phyloP scores from a whole-genome alignment of 78 protist genomes.

The Monocercomonoides exilis region DNA sequence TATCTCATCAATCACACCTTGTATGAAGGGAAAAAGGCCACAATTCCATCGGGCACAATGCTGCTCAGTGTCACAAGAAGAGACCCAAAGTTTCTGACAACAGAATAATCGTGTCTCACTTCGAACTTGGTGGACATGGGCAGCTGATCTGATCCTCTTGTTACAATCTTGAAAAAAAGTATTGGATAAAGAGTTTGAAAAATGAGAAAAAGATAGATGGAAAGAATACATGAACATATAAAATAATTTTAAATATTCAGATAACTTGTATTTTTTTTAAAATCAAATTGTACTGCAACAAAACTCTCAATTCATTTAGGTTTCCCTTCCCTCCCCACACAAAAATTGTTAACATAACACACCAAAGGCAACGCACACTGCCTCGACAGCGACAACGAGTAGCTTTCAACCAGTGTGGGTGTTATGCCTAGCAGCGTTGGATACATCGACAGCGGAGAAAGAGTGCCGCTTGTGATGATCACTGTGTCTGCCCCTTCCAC shows the following conservation, averaged over 20 bases:
- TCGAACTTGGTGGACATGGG: slow-evolving; percentile 44
- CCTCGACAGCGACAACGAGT: slow-evolving; percentile 54
- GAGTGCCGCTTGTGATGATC: slow-evolving; percentile 75
- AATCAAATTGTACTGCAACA: too few species aligned
- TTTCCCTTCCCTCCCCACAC: too few species aligned
- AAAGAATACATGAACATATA: too few species aligned
- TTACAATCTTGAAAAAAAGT: too few species aligned
- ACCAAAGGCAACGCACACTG: slow-evolving; percentile 55
- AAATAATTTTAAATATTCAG: too few species aligned
- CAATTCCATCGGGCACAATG: slow-evolving; percentile 93
- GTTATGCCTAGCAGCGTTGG: slow-evolving; percentile 68
- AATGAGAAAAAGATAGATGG: too few species aligned
- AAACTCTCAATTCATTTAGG: too few species aligned
- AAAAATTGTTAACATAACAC: too few species aligned
- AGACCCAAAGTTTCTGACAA: slow-evolving; percentile 72
- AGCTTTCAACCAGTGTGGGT: slow-evolving; percentile 54
- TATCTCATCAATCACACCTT: neutral
- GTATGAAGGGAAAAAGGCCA: slow-evolving; percentile 90
- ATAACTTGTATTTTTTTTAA: too few species aligned
- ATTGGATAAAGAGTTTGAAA: too few species aligned
- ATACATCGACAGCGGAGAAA: slow-evolving; percentile 93
- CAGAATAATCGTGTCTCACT: slow-evolving; percentile 48
- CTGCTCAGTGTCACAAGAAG: slow-evolving; percentile 54
- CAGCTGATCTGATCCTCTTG: slow-evolving; percentile 43
- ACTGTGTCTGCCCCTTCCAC: slow-evolving; percentile 56